These are phyloP conservation scores for Ustilago trichophora DNA, from an alignment of 1,284 basidiomycete genomes.

Conservation along the genomic window DNA sequence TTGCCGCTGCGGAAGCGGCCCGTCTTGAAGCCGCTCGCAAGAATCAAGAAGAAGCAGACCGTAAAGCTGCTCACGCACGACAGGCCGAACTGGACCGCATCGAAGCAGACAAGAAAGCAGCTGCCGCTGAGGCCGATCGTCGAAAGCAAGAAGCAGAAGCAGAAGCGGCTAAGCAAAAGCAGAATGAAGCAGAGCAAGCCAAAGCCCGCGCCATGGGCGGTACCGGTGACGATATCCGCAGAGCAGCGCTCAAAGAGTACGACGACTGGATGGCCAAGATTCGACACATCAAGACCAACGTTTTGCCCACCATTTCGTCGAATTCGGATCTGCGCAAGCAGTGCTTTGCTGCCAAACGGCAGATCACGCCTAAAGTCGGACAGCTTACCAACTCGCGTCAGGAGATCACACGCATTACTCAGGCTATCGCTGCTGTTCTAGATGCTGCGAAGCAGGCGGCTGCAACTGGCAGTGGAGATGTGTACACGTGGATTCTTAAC, in stretches of 20 bases:
- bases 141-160: constrained; percentile 30
- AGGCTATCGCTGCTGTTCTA: constrained; percentile 73
- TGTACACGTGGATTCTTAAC: constrained; percentile 81
- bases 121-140: constrained; percentile 35
- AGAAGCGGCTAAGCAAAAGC: constrained; percentile 41
- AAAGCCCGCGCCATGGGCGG: constrained; percentile 40
- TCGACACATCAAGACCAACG: constrained; percentile 76
- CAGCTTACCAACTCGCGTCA: constrained; percentile 84
- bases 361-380: constrained; percentile 88
- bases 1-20: constrained; percentile 50
- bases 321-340: constrained; percentile 70
- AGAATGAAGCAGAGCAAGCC: constrained; percentile 34
- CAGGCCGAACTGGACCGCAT: constrained; percentile 56
- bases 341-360: constrained; percentile 75
- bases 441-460: constrained; percentile 63
- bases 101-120: constrained; percentile 51
- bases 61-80: constrained; percentile 42
- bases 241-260: constrained; percentile 46
- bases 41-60: constrained; percentile 56
- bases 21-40: constrained; percentile 49
- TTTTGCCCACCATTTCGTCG: constrained; percentile 79
- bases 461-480: constrained; percentile 58
- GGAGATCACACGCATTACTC: constrained; percentile 78
- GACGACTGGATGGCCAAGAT: constrained; percentile 52
- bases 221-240: constrained; percentile 40